A percentile compares a stretch with the other conserved stretches of the same genome.
Conservation (phyloP, 1,284 basidiomycete species). For the Xanthoconium separans region DNA sequence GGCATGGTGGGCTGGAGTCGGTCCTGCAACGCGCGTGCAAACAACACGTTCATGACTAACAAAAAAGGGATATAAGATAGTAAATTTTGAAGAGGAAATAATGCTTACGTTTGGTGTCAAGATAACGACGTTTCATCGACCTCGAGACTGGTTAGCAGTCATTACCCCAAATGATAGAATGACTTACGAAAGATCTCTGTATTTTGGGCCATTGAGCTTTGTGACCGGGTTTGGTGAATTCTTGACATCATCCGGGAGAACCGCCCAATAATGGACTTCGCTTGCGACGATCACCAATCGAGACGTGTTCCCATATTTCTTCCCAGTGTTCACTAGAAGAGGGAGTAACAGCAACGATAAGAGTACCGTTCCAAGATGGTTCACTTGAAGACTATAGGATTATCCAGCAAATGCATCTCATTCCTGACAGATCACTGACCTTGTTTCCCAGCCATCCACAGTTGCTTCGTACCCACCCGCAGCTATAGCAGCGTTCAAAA, state of each 20-base stretch:
- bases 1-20: slow-evolving; percentile 17
- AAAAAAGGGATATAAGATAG: neutral
- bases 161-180: neutral
- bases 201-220: slow-evolving; percentile 31
- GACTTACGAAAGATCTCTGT: slow-evolving; percentile 29
- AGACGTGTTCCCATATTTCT: slow-evolving; percentile 9
- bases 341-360: slow-evolving; percentile 19
- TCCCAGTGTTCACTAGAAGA: slow-evolving; percentile 16
- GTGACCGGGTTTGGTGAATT: slow-evolving; percentile 30
- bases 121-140: slow-evolving; percentile 17
- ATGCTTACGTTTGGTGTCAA: slow-evolving; percentile 18
- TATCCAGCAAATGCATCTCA: neutral
- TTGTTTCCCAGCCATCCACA: slow-evolving; percentile 19
- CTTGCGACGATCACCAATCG: slow-evolving; percentile 21
- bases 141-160: slow-evolving; percentile 7
- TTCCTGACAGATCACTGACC: neutral
- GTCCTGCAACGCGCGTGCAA: slow-evolving; percentile 25
- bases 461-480: slow-evolving; percentile 2
- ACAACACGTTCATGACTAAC: slow-evolving; percentile 29
- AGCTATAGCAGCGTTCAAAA: slow-evolving; percentile 22
- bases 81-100: neutral
- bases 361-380: slow-evolving; percentile 21
- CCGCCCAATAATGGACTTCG: slow-evolving; percentile 23
- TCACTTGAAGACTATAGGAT: slow-evolving; percentile 22
- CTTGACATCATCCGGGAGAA: slow-evolving; percentile 26